phyloP scores from a whole-genome alignment of 2,329 filamentous ascomycete genomes.

The Cyclaneusma minus region DNA sequence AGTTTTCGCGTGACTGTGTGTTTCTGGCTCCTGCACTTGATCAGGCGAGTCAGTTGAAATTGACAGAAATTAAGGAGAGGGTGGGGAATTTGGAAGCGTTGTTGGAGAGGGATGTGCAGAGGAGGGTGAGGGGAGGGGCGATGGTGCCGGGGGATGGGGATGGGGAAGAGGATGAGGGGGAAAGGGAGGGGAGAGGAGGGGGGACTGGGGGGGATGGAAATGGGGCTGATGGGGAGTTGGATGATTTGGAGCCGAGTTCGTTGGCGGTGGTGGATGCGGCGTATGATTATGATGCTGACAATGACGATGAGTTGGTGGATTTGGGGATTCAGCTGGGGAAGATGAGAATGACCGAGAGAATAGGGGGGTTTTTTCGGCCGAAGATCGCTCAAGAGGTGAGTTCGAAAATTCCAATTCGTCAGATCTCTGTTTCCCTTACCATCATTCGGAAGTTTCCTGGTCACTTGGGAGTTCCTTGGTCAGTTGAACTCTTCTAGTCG shows the following conservation, averaged over 20 bases:
- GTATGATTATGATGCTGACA: slow-evolving; percentile 46
- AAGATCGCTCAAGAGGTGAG: slow-evolving; percentile 55
- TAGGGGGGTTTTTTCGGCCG: slow-evolving; percentile 58
- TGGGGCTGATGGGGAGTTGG: slow-evolving; percentile 40
- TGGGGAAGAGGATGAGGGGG: no score
- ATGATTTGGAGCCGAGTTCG: slow-evolving; percentile 47
- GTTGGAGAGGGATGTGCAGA: slow-evolving; percentile 51
- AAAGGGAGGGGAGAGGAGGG: not conserved
- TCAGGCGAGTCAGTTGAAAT: slow-evolving; percentile 49
- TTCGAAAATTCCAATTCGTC: no score
- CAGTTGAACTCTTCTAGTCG: no score
- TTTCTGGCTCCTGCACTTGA: slow-evolving; percentile 32
- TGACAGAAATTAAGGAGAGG: slow-evolving; percentile 67
- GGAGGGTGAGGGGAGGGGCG: no score
- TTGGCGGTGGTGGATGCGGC: slow-evolving; percentile 49
- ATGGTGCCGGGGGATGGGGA: no score
- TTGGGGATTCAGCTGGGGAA: slow-evolving; percentile 57
- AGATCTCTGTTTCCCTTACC: no score
- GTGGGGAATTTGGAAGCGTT: slow-evolving; percentile 57
- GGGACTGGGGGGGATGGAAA: slow-evolving; percentile 28
- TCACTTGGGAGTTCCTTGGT: no score
- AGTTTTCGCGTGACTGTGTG: slow-evolving; percentile 30
- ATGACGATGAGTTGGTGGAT: slow-evolving; percentile 53
- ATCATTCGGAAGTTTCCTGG: no score
- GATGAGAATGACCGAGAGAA: slow-evolving; percentile 57